Evolutionary conservation across 306 rosid genomes (phyloP).

Genomic region (Prunus campanulata): DNA sequence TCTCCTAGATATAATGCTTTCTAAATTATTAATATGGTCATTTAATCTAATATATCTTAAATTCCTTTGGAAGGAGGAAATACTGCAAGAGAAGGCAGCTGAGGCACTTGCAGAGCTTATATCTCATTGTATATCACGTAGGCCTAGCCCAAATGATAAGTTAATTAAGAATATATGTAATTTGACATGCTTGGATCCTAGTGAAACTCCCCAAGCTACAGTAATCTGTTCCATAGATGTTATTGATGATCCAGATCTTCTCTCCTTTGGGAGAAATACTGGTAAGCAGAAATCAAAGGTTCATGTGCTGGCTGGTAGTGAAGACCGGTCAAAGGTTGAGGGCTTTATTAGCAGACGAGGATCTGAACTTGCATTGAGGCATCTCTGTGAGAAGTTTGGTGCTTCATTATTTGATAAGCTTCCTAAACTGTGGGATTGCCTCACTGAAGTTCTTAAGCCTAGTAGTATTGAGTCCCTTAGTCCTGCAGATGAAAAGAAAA

Average conservation of each 20-base stretch:
- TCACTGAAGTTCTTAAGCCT: conserved; percentile 86
- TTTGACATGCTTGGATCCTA: conserved; percentile 81
- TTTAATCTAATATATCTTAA: conserved; percentile 22
- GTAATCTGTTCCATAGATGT: conserved; percentile 66
- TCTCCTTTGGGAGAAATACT: conserved; percentile 52
- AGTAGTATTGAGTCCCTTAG: conserved; percentile 36
- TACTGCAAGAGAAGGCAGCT: conserved; percentile 87
- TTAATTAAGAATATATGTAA: conserved; percentile 84
- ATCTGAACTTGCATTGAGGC: conserved; percentile 80
- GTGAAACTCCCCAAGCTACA: conserved; percentile 94
- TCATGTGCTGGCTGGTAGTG: conserved; percentile 60
- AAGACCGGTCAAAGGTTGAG: conserved; percentile 86
- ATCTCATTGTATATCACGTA: conserved; percentile 72
- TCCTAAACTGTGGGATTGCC: conserved; percentile 98
- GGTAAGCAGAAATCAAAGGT: conserved; percentile 73
- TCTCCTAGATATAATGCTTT: conserved; percentile 9
- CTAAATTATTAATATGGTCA: background rate
- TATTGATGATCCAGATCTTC: conserved; percentile 84
- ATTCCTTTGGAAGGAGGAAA: conserved; percentile 72
- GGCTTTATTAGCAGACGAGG: conserved; percentile 97
- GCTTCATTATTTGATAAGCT: conserved; percentile 71
- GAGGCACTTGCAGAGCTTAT: conserved; percentile 97
- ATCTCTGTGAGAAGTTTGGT: conserved; percentile 80
- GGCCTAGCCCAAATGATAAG: conserved; percentile 92
- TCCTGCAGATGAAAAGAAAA: conserved; percentile 40